phyloP scores from a whole-genome alignment of 2,329 filamentous ascomycete species.

The Diaporthe australafricana region DNA sequence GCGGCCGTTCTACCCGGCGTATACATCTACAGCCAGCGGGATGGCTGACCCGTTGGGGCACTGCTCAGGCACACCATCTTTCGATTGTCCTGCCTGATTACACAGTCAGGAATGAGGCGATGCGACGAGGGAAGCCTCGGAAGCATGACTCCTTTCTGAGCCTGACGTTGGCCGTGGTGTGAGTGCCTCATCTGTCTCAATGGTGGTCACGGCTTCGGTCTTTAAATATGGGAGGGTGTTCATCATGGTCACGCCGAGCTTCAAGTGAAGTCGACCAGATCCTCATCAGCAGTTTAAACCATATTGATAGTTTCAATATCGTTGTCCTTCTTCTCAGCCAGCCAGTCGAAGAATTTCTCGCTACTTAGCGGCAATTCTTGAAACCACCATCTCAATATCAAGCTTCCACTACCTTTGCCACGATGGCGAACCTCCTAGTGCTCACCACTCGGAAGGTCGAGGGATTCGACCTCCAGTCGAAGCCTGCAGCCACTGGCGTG shows the following conservation, averaged over 20 bases:
- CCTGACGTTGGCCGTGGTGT: conserved; percentile 15
- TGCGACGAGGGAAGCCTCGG: conserved; percentile 15
- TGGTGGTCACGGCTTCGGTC: not conserved
- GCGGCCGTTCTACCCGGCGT: conserved; percentile 25
- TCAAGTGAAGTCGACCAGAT: conserved; percentile 20
- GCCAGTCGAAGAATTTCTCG: conserved; percentile 9
- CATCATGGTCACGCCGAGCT: conserved; percentile 18
- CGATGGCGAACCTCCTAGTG: conserved; percentile 21
- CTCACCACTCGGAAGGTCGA: conserved; percentile 7
- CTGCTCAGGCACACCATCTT: conserved; percentile 31
- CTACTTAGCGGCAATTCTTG: not conserved
- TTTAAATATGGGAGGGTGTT: conserved; percentile 27
- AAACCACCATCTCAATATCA: not conserved
- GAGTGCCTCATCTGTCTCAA: not conserved
- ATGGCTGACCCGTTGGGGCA: conserved; percentile 30
- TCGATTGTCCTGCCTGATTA: conserved; percentile 14
- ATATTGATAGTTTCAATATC: not conserved
- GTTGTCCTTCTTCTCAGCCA: not conserved
- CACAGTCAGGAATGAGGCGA: conserved; percentile 34
- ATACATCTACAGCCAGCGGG: conserved; percentile 14
- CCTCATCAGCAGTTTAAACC: conserved; percentile 13
- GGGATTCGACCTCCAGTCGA: not conserved
- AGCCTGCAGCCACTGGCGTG: not conserved
- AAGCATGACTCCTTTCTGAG: conserved; percentile 29
- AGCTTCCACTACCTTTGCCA: not conserved